Conservation (phyloP, 345 rosid species). For the Euphorbia pulcherrima region DNA sequence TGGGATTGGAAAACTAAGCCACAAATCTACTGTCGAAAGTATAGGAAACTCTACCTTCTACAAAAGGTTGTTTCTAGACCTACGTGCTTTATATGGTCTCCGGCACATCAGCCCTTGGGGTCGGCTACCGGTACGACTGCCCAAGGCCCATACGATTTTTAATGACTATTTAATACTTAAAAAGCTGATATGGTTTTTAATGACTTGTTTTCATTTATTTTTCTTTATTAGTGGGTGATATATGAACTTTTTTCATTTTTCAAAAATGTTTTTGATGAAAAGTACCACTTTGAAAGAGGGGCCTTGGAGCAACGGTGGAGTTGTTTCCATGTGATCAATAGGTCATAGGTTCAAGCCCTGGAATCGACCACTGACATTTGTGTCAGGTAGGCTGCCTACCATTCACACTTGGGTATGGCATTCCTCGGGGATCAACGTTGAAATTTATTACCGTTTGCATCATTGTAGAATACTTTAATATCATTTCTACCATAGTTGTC, state of each 20-base stretch:
- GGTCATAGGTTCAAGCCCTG: too few species aligned
- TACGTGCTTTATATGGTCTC: too few species aligned
- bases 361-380: background rate
- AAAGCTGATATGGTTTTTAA: background rate
- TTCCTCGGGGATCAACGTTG: background rate
- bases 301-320: too few species aligned
- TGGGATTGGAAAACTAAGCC: too few species aligned
- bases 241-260: background rate
- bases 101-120: too few species aligned
- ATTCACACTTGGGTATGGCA: too few species aligned
- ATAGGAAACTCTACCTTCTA: too few species aligned
- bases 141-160: background rate
- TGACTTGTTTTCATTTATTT: background rate
- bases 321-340: too few species aligned
- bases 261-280: background rate
- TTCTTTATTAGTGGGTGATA: background rate
- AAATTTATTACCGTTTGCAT: background rate
- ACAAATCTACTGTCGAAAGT: too few species aligned
- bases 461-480: background rate
- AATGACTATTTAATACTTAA: background rate
- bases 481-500: background rate
- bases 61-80: background rate
- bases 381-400: too few species aligned
- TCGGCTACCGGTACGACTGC: background rate
- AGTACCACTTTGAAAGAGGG: too few species aligned